Base-by-base conservation (phyloP, 495 filamentous ascomycete species). In the Lasiosphaeria ovina region DNA sequence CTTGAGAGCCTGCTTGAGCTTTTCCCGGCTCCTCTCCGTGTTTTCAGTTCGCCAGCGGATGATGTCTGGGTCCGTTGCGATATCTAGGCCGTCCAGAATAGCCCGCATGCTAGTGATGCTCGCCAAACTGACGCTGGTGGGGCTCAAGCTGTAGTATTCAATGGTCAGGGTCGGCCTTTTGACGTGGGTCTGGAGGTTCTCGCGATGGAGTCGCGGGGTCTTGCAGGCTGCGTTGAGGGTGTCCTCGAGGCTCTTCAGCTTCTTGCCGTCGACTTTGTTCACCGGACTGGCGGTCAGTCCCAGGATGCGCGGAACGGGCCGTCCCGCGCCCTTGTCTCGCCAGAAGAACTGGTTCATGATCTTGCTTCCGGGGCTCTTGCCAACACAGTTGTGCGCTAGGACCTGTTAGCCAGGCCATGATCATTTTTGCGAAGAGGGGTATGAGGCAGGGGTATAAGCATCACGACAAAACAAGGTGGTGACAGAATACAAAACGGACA, bases 201-300 rank as follows among this genome's bases (percentile, higher is more conserved):
- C 72, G 0, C 84, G 82, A 63, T 89, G 76, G 7, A 76, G 64
- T 14, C 78, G 82, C 0, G 89, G 89, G 1, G 87, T 87, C 44
- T 75, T 82, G 55, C 83, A 81, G 4, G 83, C 73, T 1, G 88
- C 81, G 63, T 89, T 76, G 9, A 93, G 73, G 66, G 88, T 92
- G 17, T 75, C 40, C 67, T 93, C 89, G 35, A 92, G 79, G 4
- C 62, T 69, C 44, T 62, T 55, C 33, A 87, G 72, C 17, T 73
- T 72, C 7, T 57, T 55, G 7, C 69, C 70, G 54, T 72, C 71
- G 63, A 75, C 66, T 74, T 76, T 78, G 24, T 85, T 77, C 0
- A 87, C 77, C 0, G 89, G 89, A 64, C 87, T 90, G 2, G 89
- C 89, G 35, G 85, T 87, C 2, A 93, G 76, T 8, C 89, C 89